These are phyloP conservation scores for Schizophyllum amplum DNA, from an alignment of 1,284 basidiomycete species.

Conservation along the genomic window DNA sequence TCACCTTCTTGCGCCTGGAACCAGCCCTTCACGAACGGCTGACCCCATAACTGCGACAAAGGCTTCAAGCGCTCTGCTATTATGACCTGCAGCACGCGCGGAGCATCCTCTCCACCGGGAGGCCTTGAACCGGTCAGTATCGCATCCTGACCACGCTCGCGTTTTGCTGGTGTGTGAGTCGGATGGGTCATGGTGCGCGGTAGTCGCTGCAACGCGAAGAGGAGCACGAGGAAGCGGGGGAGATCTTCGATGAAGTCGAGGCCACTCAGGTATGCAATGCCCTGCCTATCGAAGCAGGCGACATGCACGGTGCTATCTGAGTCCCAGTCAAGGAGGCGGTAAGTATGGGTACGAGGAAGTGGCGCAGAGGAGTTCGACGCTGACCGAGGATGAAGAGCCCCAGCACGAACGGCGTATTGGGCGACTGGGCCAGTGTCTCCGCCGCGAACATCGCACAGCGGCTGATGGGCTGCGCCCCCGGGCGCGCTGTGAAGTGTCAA, in stretches of 20 bases:
- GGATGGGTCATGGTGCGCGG: background rate
- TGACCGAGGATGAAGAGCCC: background rate
- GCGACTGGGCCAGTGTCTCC: background rate
- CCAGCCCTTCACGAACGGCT: background rate
- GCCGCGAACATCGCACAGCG: background rate
- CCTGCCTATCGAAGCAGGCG: background rate
- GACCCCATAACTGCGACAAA: background rate
- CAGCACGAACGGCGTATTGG: background rate
- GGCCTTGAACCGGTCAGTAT: too few species aligned
- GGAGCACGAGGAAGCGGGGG: background rate
- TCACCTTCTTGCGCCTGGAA: background rate
- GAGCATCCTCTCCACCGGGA: too few species aligned
- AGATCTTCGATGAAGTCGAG: background rate
- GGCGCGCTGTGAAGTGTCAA: too few species aligned
- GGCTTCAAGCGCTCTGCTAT: background rate
- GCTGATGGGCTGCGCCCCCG: background rate
- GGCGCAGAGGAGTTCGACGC: background rate
- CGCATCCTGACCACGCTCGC: too few species aligned
- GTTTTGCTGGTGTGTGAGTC: too few species aligned
- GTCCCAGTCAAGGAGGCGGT: too few species aligned
- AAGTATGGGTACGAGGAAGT: too few species aligned
- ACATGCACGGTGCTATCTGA: background rate
- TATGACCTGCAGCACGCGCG: background rate
- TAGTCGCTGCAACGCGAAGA: background rate
- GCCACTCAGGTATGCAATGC: background rate